Percentiles rank a stretch among this genome's conserved stretches.
phyloP scores from a whole-genome alignment of 2,329 filamentous ascomycete genomes.

The Harringtonia aguacate region DNA sequence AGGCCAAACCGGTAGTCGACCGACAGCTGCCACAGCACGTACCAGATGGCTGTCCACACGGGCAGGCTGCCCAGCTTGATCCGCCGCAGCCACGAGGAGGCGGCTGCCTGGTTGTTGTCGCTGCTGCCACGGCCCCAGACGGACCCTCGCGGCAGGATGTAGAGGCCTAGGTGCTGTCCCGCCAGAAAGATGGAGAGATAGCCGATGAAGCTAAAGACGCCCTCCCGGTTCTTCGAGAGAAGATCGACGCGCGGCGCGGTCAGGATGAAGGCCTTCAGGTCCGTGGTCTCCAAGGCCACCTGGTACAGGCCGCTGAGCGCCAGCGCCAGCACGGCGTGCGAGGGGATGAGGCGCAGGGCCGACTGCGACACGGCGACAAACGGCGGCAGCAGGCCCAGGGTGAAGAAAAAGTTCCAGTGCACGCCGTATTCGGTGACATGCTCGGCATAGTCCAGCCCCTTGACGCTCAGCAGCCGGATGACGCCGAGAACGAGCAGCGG shows the following conservation, averaged over 20 bases:
- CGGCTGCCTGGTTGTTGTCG: background rate
- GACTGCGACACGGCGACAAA: conserved; percentile 79
- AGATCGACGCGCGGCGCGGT: conserved; percentile 69
- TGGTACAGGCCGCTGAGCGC: conserved; percentile 63
- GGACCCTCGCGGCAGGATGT: conserved; percentile 56
- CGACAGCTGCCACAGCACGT: conserved; percentile 54
- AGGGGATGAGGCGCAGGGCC: conserved; percentile 58
- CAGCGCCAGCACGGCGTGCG: conserved; percentile 65
- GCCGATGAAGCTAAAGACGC: conserved; percentile 87
- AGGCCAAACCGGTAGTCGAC: conserved; percentile 60
- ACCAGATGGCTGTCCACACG: conserved; percentile 58
- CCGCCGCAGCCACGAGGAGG: background rate
- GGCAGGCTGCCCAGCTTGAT: conserved; percentile 38
- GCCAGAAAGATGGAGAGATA: conserved; percentile 93
- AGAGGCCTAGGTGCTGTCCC: conserved; percentile 74
- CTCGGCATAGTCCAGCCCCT: conserved; percentile 90
- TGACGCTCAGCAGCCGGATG: conserved; percentile 76
- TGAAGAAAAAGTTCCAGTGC: conserved; percentile 99
- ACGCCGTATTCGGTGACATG: conserved; percentile 97
- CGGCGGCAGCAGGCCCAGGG: conserved; percentile 75
- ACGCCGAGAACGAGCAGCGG: conserved; percentile 74
- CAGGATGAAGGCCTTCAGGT: conserved; percentile 74
- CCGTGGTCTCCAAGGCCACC: conserved; percentile 60
- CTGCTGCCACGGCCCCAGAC: conserved; percentile 21
- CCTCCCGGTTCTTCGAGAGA: conserved; percentile 85